Conservation (phyloP, 345 rosid species). For the Pistacia vera region DNA sequence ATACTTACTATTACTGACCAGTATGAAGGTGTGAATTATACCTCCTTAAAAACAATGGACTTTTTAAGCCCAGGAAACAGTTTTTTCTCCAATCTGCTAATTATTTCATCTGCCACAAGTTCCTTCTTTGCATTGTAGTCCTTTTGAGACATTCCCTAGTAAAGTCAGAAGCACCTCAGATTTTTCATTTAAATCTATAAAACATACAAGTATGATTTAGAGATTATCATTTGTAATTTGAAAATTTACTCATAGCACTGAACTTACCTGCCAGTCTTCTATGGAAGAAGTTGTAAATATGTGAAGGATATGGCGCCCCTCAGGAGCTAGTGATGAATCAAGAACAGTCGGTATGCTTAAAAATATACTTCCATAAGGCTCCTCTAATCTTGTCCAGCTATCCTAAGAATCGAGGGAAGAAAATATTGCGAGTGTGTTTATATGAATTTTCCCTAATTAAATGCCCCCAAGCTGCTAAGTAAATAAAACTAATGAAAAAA, state of each 20-base stretch:
- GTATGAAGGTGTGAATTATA: conserved; percentile 21
- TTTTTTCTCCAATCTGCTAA: conserved; percentile 77
- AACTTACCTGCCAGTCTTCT: conserved; percentile 84
- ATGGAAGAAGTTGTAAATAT: conserved; percentile 85
- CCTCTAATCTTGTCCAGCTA: conserved; percentile 72
- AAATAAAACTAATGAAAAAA: conserved; percentile 8
- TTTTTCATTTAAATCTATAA: neutral
- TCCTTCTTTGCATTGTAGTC: conserved; percentile 85
- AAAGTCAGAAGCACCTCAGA: conserved; percentile 13
- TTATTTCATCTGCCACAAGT: conserved; percentile 58
- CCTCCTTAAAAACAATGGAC: conserved; percentile 84
- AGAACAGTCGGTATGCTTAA: conserved; percentile 95
- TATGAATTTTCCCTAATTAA: neutral
- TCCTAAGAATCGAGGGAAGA: conserved; percentile 42
- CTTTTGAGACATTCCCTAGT: conserved; percentile 68
- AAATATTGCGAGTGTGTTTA: neutral
- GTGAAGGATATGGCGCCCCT: conserved; percentile 83
- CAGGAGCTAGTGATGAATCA: conserved; percentile 85
- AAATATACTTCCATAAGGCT: conserved; percentile 92
- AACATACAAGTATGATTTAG: neutral
- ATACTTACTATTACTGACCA: neutral
- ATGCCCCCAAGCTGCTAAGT: neutral
- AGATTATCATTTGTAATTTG: conserved; percentile 5
- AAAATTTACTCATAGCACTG: conserved; percentile 7
- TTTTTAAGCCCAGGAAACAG: conserved; percentile 82